Base-by-base conservation (phyloP, 352 stramenopile species). In the Phytophthora pistaciae region DNA sequence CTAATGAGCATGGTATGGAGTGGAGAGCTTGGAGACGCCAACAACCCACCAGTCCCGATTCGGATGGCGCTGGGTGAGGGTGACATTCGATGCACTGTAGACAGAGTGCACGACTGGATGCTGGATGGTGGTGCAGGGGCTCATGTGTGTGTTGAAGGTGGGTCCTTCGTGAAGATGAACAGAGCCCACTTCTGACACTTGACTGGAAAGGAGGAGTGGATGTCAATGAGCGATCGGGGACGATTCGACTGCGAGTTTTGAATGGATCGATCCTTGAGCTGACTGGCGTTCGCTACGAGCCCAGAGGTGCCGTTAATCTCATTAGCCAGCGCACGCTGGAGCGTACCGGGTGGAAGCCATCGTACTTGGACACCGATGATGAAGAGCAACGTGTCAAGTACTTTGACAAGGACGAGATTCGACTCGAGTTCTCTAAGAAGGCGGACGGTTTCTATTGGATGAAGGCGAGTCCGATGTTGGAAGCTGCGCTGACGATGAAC, bases 371-470 rank as follows among this genome's bases (percentile, higher is more conserved):
- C 10, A 42, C 10, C 3, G 36, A 42, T 5, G 36, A 42, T 42
- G 36, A 42, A 5, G 2, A 42, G 8, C 36, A 42, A 5, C 36
- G 36, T 5, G 5, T 42, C 2, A 42, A 42, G 5, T 42, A 42
- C 36, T 42, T 42, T 3, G 36, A 5, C 36, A 42, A 42, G 36
- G 36, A 42, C 5, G 36, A 0, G 0, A 42, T 14, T 42, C 36
- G 36, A 5, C 11, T 42, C 3, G 36, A 42, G 36, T 42, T 42
- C 36, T 6, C 1, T 3, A 42, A 42, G 36, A 42, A 42, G 36
- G 36, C 36, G 10, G 36, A 42, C 18, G 53, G 27, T 13, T 59
- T 59, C 11, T 48, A 59, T 18, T 59, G 31, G 31, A 59, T 44
- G 29, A 48, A 29, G 29, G 53, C 53, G 13, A 59, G 18, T 6